A percentile compares a stretch with the other conserved stretches of the same genome.
Conservation (phyloP, 148 eudicot genomes). For the Arctostaphylos glauca region DNA sequence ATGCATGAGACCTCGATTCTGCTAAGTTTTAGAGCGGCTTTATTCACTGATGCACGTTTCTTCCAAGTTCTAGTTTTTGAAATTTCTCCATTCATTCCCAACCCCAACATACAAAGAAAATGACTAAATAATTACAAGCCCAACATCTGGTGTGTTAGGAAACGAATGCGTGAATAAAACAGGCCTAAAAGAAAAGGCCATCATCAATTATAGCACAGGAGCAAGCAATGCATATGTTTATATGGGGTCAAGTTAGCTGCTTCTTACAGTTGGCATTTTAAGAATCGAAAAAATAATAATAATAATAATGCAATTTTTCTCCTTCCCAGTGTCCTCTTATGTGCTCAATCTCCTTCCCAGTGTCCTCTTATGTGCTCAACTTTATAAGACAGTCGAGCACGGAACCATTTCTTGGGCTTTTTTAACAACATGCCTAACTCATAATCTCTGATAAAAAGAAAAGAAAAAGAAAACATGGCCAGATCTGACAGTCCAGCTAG, state of each 20-base stretch:
- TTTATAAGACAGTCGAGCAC: neutral
- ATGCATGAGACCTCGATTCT: neutral
- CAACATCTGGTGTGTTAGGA: neutral
- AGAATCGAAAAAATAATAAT: neutral
- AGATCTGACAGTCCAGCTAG: neutral
- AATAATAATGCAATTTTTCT: no score
- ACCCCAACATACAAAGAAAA: neutral
- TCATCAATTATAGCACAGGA: neutral
- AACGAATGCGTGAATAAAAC: no score
- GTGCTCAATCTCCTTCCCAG: neutral
- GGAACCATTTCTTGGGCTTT: neutral
- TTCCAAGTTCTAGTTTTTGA: neutral
- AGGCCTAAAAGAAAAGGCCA: no score
- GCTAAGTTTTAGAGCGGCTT: neutral
- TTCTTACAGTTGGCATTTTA: neutral
- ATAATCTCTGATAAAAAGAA: no score
- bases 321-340: neutral
- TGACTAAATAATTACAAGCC: no score
- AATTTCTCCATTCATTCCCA: neutral
- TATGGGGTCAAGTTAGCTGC: neutral
- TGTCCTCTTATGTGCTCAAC: neutral
- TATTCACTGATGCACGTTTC: neutral
- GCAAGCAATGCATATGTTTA: neutral
- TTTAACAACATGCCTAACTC: neutral
- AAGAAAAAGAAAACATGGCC: no score